phyloP scores from a whole-genome alignment of 1,284 basidiomycete species.

The Lignosus rhinocerotis region DNA sequence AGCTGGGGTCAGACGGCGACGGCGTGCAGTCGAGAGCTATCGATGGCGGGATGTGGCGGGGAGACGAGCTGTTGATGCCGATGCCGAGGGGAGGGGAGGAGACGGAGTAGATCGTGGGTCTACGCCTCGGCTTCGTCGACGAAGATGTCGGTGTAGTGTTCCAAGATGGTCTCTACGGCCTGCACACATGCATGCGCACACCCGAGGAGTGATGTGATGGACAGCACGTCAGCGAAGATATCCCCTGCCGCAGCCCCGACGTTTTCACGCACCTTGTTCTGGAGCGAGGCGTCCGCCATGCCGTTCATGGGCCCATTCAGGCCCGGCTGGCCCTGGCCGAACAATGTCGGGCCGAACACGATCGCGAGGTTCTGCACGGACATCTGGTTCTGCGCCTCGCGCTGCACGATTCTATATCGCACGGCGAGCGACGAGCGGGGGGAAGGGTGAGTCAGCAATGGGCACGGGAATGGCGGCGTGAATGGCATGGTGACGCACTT shows the following conservation, averaged over 20 bases:
- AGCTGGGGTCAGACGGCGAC: not conserved
- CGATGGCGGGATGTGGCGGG: not conserved
- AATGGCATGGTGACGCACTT: constrained; percentile 49
- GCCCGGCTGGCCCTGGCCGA: constrained; percentile 53
- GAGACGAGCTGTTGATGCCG: not conserved
- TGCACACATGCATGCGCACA: constrained; percentile 31
- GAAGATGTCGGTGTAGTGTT: constrained; percentile 86
- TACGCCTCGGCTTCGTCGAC: constrained; percentile 59
- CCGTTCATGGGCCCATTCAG: constrained; percentile 37
- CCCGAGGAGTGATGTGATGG: not conserved
- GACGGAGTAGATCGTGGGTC: not conserved
- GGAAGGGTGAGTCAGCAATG: not conserved
- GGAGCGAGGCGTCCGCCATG: constrained; percentile 62
- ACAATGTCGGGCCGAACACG: constrained; percentile 95
- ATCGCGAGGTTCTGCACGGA: constrained; percentile 92
- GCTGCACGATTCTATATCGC: constrained; percentile 64
- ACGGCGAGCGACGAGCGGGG: not conserved
- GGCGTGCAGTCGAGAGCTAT: not conserved
- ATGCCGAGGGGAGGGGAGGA: not conserved
- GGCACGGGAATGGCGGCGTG: not conserved
- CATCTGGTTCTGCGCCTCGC: constrained; percentile 88
- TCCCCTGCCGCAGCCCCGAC: constrained; percentile 3
- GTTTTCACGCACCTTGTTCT: constrained; percentile 55
- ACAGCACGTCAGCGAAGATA: constrained; percentile 1
- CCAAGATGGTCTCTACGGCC: constrained; percentile 86